Evolutionary conservation across 2,329 filamentous ascomycete species (phyloP).

Genomic region (Diaporthe citri): DNA sequence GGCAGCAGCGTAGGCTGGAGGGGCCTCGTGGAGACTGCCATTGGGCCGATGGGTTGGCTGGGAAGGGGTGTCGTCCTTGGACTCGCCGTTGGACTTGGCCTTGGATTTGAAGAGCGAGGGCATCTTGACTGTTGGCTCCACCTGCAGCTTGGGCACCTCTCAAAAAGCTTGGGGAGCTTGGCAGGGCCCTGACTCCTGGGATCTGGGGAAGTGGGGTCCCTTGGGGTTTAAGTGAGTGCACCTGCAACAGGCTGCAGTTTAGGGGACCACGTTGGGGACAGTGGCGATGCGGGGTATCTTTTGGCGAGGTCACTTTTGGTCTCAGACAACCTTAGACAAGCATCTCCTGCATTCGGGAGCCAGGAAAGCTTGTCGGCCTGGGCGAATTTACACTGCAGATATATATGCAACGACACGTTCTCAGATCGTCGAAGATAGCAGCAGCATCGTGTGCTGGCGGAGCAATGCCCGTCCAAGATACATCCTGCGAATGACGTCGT

Average conservation of each 20-base stretch:
- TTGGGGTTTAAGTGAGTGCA: not conserved
- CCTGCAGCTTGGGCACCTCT: not conserved
- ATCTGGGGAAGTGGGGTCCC: constrained; percentile 2
- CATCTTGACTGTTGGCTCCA: constrained; percentile 1
- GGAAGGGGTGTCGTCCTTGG: not conserved
- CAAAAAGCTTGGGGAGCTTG: constrained; percentile 5
- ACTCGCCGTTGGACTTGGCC: not conserved
- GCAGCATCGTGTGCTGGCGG: not conserved
- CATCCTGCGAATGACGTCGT: constrained; percentile 11
- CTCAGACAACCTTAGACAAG: not conserved
- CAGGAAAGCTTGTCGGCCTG: not conserved
- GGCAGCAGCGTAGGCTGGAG: constrained; percentile 3
- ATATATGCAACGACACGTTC: not conserved
- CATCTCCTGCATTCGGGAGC: not conserved
- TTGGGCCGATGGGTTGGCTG: constrained; percentile 10
- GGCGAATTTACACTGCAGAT: not conserved
- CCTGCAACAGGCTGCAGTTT: not conserved
- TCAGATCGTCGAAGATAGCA: not conserved
- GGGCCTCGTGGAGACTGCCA: not conserved
- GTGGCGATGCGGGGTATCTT: not conserved
- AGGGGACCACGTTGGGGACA: not conserved
- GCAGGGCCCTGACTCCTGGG: not conserved
- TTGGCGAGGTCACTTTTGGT: not conserved
- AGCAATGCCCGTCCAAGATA: not conserved
- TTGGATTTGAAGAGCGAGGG: constrained; percentile 24